Percentiles rank a stretch among this genome's conserved stretches.
Conservation (phyloP, 2,329 filamentous ascomycete genomes). For the Aspergillus candidus region DNA sequence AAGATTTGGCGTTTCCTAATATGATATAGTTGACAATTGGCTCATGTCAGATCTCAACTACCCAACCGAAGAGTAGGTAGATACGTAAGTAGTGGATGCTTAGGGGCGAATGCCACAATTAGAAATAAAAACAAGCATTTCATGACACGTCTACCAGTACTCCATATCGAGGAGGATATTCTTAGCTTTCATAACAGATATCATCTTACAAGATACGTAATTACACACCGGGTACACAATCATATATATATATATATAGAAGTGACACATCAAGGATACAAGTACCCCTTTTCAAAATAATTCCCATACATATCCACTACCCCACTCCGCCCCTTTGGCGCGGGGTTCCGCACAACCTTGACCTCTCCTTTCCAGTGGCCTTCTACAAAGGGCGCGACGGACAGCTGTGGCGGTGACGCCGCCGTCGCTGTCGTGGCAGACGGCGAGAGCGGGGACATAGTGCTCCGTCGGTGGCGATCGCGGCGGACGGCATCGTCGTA, state of each 20-base stretch:
- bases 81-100: no score
- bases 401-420: conserved; percentile 15
- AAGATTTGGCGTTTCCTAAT: no score
- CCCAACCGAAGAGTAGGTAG: no score
- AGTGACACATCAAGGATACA: conserved; percentile 40
- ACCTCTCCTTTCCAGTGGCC: conserved; percentile 57
- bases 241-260: not conserved
- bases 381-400: conserved; percentile 41
- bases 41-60: no score
- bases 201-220: not conserved
- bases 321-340: conserved; percentile 35
- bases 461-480: conserved; percentile 20
- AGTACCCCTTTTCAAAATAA: conserved; percentile 47
- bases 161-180: no score
- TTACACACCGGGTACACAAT: not conserved
- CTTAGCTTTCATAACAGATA: not conserved
- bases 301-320: conserved; percentile 50
- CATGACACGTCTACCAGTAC: not conserved
- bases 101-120: no score
- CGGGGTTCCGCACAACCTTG: conserved; percentile 47
- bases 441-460: conserved; percentile 14
- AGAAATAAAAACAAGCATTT: conserved; percentile 7
- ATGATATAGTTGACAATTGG: no score
- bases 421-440: conserved; percentile 9
- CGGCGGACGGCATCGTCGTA: conserved; percentile 36